Base-by-base conservation (phyloP, 2,329 filamentous ascomycete genomes). In the Fusarium chlamydosporum region DNA sequence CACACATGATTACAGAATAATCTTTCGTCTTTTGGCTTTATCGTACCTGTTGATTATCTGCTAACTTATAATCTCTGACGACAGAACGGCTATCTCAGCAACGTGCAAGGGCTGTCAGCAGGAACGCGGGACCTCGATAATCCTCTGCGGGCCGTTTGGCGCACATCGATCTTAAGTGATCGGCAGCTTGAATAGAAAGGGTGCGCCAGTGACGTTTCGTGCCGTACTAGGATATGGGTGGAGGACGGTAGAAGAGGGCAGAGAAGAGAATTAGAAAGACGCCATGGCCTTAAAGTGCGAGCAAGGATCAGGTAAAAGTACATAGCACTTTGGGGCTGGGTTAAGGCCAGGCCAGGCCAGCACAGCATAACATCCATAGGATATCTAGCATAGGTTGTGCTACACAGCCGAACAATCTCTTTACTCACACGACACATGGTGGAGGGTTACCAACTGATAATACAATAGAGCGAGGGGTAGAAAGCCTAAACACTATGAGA, bases 121-220 rank as follows among this genome's bases (percentile, higher is more conserved):
- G 70, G 67, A 67, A 68, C 62, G 67, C 70, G 63, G 69, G 52
- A 66, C 33, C 54, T 58, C 29, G 42, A 55, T 59, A 57, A 62
- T 60, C 41, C 61, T 71, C 42, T 47, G 63, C 70, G 68, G 71
- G 71, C 67, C 68, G 71, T 72, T 72, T 68, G 67, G 63, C 66
- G 67, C 67, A 56, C 63, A 72, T 72, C 71, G 71, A 73, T 73
- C 71, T 72, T 42, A 50, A 50, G 65, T 23, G 72, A 74, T 74
- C 72, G 72, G 58, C 72, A 73, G 61, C 61, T 51, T 52, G 50
- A 59, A 51, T 45, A 55, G 47, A 68, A 70, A 60, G 55, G 56
- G 66, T 74, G 70, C 70, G 60, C 61, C 72, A 72, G 65, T 72
- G 65, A 72, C 72, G 72, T 74, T 58, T 68, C 57, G 51, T 65